These are phyloP conservation scores for Colletotrichum sp. DNA, from an alignment of 2,329 filamentous ascomycete genomes.

Conservation along the genomic window DNA sequence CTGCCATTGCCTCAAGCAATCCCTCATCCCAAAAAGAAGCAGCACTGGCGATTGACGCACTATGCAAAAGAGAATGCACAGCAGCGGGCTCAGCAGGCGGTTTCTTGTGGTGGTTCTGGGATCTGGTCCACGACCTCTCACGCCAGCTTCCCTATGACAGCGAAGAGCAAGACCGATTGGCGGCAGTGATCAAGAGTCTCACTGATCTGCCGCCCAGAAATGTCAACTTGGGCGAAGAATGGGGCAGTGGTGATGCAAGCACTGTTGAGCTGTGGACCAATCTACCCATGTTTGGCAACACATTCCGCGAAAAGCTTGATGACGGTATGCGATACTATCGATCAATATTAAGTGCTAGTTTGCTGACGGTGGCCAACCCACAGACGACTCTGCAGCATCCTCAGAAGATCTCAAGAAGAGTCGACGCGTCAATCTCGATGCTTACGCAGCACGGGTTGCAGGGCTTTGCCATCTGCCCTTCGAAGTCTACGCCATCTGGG, in stretches of 20 bases:
- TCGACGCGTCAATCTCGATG: not conserved
- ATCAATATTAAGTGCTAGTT: fast-evolving
- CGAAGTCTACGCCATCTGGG: not conserved
- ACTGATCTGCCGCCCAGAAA: not conserved
- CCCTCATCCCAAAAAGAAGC: not conserved
- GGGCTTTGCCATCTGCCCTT: not conserved
- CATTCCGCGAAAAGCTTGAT: not conserved
- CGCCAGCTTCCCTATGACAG: conserved; percentile 24
- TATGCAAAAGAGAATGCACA: not conserved
- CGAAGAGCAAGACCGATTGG: conserved; percentile 14
- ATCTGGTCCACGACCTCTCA: conserved; percentile 24
- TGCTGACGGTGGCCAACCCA: fast-evolving
- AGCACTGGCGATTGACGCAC: not conserved
- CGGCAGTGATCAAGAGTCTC: not conserved
- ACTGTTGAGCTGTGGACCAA: not conserved
- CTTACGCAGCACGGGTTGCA: not conserved
- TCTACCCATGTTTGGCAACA: not conserved
- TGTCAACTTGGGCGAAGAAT: fast-evolving
- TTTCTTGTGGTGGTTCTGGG: conserved; percentile 28
- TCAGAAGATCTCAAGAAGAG: not conserved
- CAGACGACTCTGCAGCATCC: not conserved
- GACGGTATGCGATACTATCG: not conserved
- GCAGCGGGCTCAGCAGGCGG: not conserved
- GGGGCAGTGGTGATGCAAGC: not conserved
- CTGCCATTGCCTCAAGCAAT: not conserved